phyloP scores from a whole-genome alignment of 2,329 filamentous ascomycete species.

The Trichoderma koningiopsis region DNA sequence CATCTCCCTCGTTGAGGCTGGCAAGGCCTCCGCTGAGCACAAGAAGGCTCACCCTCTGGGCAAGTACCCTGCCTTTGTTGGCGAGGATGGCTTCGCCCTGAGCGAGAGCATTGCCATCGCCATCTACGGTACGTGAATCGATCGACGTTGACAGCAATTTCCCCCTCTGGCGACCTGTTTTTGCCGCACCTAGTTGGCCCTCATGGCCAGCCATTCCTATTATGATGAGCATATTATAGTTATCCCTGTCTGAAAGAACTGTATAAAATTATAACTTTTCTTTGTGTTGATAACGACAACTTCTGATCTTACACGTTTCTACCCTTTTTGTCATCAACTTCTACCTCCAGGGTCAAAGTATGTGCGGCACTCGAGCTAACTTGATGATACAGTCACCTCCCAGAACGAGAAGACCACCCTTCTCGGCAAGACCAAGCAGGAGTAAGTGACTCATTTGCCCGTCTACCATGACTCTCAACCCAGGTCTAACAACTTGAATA shows the following conservation, averaged over 20 bases:
- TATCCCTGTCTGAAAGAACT: slow-evolving; percentile 93
- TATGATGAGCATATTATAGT: slow-evolving; percentile 80
- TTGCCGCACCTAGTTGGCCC: slow-evolving; percentile 17
- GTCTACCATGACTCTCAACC: background rate
- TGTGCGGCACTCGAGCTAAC: slow-evolving; percentile 36
- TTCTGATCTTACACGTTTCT: slow-evolving; percentile 62
- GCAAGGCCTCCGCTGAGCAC: slow-evolving; percentile 73
- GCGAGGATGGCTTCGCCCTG: slow-evolving; percentile 86
- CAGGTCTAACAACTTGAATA: slow-evolving; percentile 38
- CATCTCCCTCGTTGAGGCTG: slow-evolving; percentile 70
- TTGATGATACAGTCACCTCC: slow-evolving; percentile 73
- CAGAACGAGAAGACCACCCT: slow-evolving; percentile 99
- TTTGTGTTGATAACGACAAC: slow-evolving; percentile 86
- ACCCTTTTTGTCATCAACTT: slow-evolving; percentile 34
- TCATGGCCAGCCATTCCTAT: slow-evolving; percentile 25
- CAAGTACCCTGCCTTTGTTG: slow-evolving; percentile 92
- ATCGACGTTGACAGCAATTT: slow-evolving; percentile 27
- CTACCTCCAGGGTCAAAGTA: slow-evolving; percentile 26
- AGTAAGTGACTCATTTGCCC: slow-evolving; percentile 56
- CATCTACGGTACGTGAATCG: slow-evolving; percentile 82
- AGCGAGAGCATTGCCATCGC: slow-evolving; percentile 92
- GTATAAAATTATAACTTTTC: slow-evolving; percentile 34
- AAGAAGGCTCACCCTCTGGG: slow-evolving; percentile 81
- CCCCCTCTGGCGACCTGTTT: slow-evolving; percentile 10
- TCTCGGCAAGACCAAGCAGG: slow-evolving; percentile 99